Percentiles rank a stretch among this genome's conserved stretches.
These are phyloP conservation scores for Apiotrichum brassicae DNA, from an alignment of 1,284 basidiomycete genomes.

Conservation along the genomic window DNA sequence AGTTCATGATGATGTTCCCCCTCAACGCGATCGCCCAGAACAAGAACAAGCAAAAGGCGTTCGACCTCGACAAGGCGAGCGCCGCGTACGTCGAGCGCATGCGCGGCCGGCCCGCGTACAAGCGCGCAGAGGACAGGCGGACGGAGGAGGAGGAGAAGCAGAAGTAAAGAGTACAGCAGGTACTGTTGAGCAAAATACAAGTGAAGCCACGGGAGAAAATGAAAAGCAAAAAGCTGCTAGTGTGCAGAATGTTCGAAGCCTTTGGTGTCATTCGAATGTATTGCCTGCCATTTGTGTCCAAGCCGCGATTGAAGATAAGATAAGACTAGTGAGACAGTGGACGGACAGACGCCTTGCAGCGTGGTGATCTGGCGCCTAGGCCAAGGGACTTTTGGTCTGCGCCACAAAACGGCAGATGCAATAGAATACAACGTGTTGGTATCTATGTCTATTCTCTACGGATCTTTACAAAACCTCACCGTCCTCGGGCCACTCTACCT, in stretches of 20 bases:
- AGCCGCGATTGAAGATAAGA: no score
- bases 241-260: no score
- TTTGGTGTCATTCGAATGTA: no score
- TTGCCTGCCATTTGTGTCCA: no score
- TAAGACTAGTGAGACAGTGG: no score
- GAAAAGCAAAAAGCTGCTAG: no score
- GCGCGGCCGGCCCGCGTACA: conserved; percentile 10
- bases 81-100: conserved; percentile 8
- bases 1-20: conserved; percentile 11
- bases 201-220: no score
- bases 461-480: conserved; percentile 26
- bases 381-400: no score
- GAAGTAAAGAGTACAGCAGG: not conserved
- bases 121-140: conserved; percentile 2
- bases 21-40: not conserved
- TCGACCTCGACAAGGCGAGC: not conserved
- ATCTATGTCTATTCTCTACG: not conserved
- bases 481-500: conserved; percentile 35
- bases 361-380: no score
- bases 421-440: not conserved
- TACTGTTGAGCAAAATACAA: no score
- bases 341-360: no score
- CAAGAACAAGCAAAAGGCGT: not conserved
- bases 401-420: no score
- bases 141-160: conserved; percentile 5